Conservation (phyloP, 1,284 basidiomycete genomes). For the Melampsora abietis-canadensis region DNA sequence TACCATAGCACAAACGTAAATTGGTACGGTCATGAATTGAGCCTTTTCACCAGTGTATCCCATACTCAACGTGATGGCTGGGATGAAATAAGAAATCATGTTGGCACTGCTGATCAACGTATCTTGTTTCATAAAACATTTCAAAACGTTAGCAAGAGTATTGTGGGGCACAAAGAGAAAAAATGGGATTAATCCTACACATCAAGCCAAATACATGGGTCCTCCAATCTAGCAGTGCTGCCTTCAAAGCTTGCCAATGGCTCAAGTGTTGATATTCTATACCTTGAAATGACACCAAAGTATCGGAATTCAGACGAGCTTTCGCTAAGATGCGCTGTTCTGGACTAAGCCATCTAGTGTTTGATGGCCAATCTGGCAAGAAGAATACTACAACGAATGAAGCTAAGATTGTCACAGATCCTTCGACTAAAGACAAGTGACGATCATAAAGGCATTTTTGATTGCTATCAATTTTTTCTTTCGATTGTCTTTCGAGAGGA, state of each 20-base stretch:
- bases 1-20: conserved; percentile 55
- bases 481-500: background rate
- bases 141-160: background rate
- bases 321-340: conserved; percentile 56
- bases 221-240: conserved; percentile 52
- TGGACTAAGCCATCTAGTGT: conserved; percentile 55
- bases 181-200: conserved; percentile 49
- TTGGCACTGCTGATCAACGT: conserved; percentile 52
- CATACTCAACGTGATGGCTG: conserved; percentile 54
- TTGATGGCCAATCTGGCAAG: conserved; percentile 54
- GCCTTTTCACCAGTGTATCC: conserved; percentile 54
- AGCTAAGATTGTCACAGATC: conserved; percentile 23
- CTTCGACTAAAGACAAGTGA: conserved; percentile 13
- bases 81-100: conserved; percentile 58
- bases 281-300: conserved; percentile 50
- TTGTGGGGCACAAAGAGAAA: background rate
- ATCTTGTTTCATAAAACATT: background rate
- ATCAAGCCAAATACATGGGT: conserved; percentile 52
- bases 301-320: conserved; percentile 55
- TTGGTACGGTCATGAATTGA: conserved; percentile 58
- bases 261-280: conserved; percentile 46
- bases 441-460: background rate
- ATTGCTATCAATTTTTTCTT: background rate
- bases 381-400: conserved; percentile 50
- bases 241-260: conserved; percentile 50